Conservation (phyloP, 2,329 filamentous ascomycete species). For the Sordariomycetes sp. region DNA sequence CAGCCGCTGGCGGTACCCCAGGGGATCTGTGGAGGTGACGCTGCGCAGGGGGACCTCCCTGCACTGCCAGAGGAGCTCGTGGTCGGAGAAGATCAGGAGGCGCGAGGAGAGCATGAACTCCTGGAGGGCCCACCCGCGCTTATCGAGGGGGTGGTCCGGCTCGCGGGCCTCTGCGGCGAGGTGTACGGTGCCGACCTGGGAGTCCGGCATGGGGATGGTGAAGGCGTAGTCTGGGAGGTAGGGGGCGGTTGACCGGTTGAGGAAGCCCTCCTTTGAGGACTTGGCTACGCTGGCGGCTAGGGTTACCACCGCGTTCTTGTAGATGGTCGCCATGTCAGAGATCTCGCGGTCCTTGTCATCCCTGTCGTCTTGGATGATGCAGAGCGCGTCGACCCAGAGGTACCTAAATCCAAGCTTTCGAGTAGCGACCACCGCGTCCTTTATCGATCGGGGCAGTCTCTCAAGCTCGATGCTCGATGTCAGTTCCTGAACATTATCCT, state of each 20-base stretch:
- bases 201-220: neutral
- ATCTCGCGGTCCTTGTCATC: neutral
- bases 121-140: slow-evolving; percentile 10
- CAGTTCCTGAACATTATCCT: neutral
- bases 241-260: neutral
- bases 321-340: neutral
- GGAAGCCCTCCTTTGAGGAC: neutral
- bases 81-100: slow-evolving; percentile 8
- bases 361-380: slow-evolving; percentile 6
- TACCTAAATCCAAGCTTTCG: neutral
- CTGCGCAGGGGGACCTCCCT: slow-evolving; percentile 5
- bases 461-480: neutral
- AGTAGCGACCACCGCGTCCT: slow-evolving; percentile 5
- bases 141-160: slow-evolving; percentile 4
- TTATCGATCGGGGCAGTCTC: neutral
- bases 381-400: slow-evolving; percentile 7
- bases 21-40: neutral
- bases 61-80: slow-evolving; percentile 11
- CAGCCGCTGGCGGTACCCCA: neutral
- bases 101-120: slow-evolving; percentile 10
- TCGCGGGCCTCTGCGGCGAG: neutral
- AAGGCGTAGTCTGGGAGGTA: neutral
- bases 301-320: neutral
- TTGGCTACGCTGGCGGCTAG: neutral
- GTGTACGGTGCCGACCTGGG: neutral